Conservation (phyloP, 345 rosid species). For the Psidium guajava region DNA sequence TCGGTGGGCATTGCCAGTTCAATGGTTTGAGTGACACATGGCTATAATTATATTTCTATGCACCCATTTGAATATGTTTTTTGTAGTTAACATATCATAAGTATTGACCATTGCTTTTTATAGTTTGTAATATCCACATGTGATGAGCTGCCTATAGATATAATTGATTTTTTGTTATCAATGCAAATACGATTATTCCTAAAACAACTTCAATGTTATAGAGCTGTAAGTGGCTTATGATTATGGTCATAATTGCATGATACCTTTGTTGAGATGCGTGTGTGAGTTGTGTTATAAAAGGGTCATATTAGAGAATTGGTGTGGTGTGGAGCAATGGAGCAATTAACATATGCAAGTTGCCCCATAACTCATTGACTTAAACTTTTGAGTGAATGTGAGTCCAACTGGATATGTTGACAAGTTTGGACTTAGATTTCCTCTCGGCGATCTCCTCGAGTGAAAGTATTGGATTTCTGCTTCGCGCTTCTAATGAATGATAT, state of each 20-base stretch:
- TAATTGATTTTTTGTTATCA: neutral
- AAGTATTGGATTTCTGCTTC: no score
- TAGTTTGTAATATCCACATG: neutral
- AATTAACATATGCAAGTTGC: no score
- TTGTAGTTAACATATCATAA: neutral
- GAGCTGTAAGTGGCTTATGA: neutral
- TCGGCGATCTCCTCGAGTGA: no score
- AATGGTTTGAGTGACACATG: neutral
- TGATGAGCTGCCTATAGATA: neutral
- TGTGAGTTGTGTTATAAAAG: no score
- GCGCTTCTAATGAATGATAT: no score
- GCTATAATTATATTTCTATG: neutral
- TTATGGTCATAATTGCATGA: neutral
- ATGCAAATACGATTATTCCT: neutral
- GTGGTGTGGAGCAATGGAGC: no score
- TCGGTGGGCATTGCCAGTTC: neutral
- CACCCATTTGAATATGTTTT: neutral
- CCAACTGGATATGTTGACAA: no score
- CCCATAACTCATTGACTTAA: no score
- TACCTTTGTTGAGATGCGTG: no score
- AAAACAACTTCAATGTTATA: neutral
- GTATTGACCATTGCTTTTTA: neutral
- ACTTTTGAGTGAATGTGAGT: no score
- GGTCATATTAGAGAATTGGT: no score
- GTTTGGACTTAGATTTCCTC: no score